These are phyloP conservation scores for Buxus sempervirens DNA, from an alignment of 164 flowering plant species.

Conservation along the genomic window DNA sequence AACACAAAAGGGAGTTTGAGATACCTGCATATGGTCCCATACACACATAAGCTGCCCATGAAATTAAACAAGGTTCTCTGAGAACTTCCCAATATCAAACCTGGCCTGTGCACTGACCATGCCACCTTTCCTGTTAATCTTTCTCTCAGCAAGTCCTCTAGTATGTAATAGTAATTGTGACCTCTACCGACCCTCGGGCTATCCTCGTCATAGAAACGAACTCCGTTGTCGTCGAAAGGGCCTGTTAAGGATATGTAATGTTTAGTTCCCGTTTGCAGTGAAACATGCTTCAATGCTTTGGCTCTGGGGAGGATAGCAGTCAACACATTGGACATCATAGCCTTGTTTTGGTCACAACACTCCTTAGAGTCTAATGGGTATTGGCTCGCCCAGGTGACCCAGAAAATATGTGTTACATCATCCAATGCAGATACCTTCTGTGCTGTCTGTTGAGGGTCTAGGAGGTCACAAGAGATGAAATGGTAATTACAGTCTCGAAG, in stretches of 20 bases:
- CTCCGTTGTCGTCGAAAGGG: slow-evolving; percentile 7
- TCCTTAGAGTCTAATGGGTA: slow-evolving; percentile 45
- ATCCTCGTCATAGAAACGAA: slow-evolving; percentile 45
- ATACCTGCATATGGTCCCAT: slow-evolving; percentile 62
- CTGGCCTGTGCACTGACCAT: slow-evolving; percentile 91
- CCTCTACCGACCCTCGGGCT: slow-evolving; percentile 41
- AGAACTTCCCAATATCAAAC: slow-evolving; percentile 67
- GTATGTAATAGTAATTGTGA: slow-evolving; percentile 57
- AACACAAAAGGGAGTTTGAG: slow-evolving; percentile 73
- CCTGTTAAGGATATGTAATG: slow-evolving; percentile 56
- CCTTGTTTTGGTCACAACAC: slow-evolving; percentile 58
- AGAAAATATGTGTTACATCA: slow-evolving; percentile 70
- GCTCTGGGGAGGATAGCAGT: slow-evolving; percentile 50
- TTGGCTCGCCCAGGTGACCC: slow-evolving; percentile 87
- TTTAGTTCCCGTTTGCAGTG: slow-evolving; percentile 85
- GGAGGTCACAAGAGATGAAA: slow-evolving; percentile 78
- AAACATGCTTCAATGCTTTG: slow-evolving; percentile 52
- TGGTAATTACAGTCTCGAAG: slow-evolving; percentile 25
- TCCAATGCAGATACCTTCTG: slow-evolving; percentile 44
- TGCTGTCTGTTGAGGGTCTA: slow-evolving; percentile 39
- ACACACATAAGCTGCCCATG: slow-evolving; percentile 72
- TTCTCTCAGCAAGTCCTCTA: slow-evolving; percentile 72
- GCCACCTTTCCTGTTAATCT: slow-evolving; percentile 34
- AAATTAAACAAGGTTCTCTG: slow-evolving; percentile 52
- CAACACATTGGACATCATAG: slow-evolving; percentile 71